These are phyloP conservation scores for Podaxis sp. DNA, from an alignment of 768 basidiomycete genomes.

Conservation along the genomic window DNA sequence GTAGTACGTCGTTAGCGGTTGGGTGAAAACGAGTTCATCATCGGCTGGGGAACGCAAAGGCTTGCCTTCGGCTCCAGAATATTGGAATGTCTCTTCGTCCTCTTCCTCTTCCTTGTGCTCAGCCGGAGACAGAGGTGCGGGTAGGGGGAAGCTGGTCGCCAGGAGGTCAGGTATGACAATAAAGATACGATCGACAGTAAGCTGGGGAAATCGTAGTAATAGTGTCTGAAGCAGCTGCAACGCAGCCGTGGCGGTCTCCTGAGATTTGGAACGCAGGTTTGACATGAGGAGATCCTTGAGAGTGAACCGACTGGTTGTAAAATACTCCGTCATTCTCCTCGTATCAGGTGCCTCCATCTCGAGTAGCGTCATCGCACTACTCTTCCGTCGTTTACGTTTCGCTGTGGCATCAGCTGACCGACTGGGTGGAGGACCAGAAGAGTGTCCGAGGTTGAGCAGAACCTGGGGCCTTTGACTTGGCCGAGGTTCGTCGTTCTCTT, in stretches of 20 bases:
- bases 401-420: slow-evolving; percentile 34
- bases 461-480: slow-evolving; percentile 39
- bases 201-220: slow-evolving; percentile 63
- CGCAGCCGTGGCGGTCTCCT: slow-evolving; percentile 69
- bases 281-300: slow-evolving; percentile 85
- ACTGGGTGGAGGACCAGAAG: slow-evolving; percentile 30
- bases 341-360: slow-evolving; percentile 81
- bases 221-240: slow-evolving; percentile 80
- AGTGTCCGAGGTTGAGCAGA: slow-evolving; percentile 43
- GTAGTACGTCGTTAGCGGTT: slow-evolving; percentile 72
- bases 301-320: slow-evolving; percentile 87
- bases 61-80: slow-evolving; percentile 38
- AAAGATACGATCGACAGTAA: slow-evolving; percentile 67
- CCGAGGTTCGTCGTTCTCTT: slow-evolving; percentile 71
- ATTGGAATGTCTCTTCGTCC: slow-evolving; percentile 48
- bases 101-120: slow-evolving; percentile 39
- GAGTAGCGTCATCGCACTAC: slow-evolving; percentile 87
- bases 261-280: slow-evolving; percentile 68
- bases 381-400: slow-evolving; percentile 65
- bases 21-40: slow-evolving; percentile 42
- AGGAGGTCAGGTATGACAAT: slow-evolving; percentile 64
- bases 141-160: slow-evolving; percentile 75
- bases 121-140: slow-evolving; percentile 32
- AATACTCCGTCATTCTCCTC: slow-evolving; percentile 72
- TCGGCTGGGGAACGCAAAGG: slow-evolving; percentile 11